A percentile compares a stretch with the other conserved stretches of the same genome.
phyloP scores from a whole-genome alignment of 2,329 filamentous ascomycete species.

The Chaetomium sp. region DNA sequence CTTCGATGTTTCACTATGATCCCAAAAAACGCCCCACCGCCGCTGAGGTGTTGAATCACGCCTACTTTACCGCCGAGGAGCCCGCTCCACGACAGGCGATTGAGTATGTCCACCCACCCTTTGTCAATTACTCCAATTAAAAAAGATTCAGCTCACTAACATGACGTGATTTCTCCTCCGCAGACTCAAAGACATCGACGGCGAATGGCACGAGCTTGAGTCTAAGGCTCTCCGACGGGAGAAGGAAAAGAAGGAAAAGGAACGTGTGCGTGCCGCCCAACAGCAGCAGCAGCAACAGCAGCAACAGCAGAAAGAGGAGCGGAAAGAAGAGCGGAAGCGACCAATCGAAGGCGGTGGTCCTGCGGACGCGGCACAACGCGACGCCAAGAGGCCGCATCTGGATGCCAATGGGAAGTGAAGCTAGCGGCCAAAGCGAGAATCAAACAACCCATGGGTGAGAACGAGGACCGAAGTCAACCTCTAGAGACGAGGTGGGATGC shows the following conservation, averaged over 20 bases:
- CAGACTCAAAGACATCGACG: slow-evolving; percentile 71
- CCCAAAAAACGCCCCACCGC: slow-evolving; percentile 77
- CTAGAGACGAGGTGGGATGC: too few species aligned
- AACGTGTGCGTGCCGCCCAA: slow-evolving; percentile 30
- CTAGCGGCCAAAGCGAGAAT: not conserved
- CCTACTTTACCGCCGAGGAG: slow-evolving; percentile 81
- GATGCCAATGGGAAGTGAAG: slow-evolving; percentile 10
- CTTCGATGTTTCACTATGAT: slow-evolving; percentile 83
- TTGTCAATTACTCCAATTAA: not conserved
- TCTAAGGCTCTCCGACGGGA: slow-evolving; percentile 90
- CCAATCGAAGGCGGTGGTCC: slow-evolving; percentile 18
- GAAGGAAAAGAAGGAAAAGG: slow-evolving; percentile 62
- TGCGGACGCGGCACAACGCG: slow-evolving; percentile 19
- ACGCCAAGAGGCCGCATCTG: slow-evolving; percentile 26
- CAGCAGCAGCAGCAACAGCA: slow-evolving; percentile 7
- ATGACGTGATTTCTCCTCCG: slow-evolving; percentile 20
- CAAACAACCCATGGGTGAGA: too few species aligned
- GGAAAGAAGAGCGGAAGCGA: slow-evolving; percentile 35
- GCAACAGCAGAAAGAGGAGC: slow-evolving; percentile 4
- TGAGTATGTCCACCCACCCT: slow-evolving; percentile 55
- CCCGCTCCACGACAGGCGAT: slow-evolving; percentile 69
- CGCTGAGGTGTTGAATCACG: slow-evolving; percentile 74
- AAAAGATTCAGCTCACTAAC: not conserved
- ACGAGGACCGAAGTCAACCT: too few species aligned
- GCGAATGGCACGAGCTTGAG: slow-evolving; percentile 98